These are phyloP conservation scores for Lactifluus pinguis DNA, from an alignment of 768 basidiomycete species.

Conservation along the genomic window DNA sequence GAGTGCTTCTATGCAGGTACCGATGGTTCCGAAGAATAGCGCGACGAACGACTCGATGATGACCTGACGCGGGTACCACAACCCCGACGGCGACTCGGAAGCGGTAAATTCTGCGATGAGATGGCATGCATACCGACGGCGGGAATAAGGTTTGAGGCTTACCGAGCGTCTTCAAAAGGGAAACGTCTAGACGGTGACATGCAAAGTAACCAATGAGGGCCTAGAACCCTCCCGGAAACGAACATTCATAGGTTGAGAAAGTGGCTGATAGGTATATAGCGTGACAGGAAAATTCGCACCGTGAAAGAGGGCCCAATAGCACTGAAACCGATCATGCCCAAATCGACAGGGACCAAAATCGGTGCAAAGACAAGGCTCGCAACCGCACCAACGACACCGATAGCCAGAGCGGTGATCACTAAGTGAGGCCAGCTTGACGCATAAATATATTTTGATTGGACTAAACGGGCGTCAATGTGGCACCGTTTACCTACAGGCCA, in stretches of 20 bases:
- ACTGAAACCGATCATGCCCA: background rate
- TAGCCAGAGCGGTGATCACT: background rate
- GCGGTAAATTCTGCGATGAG: background rate
- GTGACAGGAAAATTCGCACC: background rate
- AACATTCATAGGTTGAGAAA: conserved; percentile 75
- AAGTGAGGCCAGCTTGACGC: background rate
- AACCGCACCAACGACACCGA: background rate
- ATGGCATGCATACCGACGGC: conserved; percentile 38
- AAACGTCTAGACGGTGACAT: conserved; percentile 44
- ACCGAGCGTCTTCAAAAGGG: conserved; percentile 67
- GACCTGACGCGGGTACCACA: conserved; percentile 35
- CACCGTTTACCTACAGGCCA: background rate
- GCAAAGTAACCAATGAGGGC: background rate
- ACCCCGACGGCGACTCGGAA: background rate
- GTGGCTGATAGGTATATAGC: conserved; percentile 19
- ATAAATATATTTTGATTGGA: background rate
- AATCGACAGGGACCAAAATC: background rate
- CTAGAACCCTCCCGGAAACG: conserved; percentile 23
- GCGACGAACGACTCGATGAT: conserved; percentile 56
- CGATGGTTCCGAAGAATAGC: conserved; percentile 59
- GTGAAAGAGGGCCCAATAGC: conserved; percentile 13
- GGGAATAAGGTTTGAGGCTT: conserved; percentile 61
- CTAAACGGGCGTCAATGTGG: background rate
- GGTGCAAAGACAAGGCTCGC: background rate
- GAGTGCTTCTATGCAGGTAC: conserved; percentile 62